Evolutionary conservation across 2,329 filamentous ascomycete genomes (phyloP).

Genomic region (Fusarium drepaniforme): DNA sequence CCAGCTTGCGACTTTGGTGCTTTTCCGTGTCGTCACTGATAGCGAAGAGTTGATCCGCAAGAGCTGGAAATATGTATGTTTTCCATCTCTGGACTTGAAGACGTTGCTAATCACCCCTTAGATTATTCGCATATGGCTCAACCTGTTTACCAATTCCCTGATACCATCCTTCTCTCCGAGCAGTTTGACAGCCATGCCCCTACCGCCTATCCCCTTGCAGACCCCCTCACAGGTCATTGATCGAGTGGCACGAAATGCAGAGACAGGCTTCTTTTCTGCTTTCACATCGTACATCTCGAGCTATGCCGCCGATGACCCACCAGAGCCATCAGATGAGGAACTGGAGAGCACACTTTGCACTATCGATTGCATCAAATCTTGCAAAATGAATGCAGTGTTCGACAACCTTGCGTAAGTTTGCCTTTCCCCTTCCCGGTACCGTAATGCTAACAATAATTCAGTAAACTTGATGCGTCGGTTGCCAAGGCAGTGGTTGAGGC

Average conservation of each 20-base stretch:
- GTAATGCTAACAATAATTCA: constrained; percentile 32
- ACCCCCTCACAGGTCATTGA: constrained; percentile 94
- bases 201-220: constrained; percentile 89
- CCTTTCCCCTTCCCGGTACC: not conserved
- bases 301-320: constrained; percentile 97
- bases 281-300: constrained; percentile 98
- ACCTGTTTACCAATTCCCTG: constrained; percentile 95
- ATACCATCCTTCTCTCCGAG: constrained; percentile 82
- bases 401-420: constrained; percentile 80
- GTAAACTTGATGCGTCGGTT: constrained; percentile 52
- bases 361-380: constrained; percentile 93
- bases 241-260: constrained; percentile 80
- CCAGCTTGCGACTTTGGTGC: constrained; percentile 92
- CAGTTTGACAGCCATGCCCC: constrained; percentile 73
- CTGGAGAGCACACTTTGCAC: constrained; percentile 95
- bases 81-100: not conserved
- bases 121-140: constrained; percentile 92
- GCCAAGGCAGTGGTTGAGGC: constrained; percentile 67
- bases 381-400: constrained; percentile 85
- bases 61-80: constrained; percentile 82
- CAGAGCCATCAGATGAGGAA: constrained; percentile 96
- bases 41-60: constrained; percentile 82
- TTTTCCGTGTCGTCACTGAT: constrained; percentile 91
- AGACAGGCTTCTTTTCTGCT: constrained; percentile 90
- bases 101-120: constrained; percentile 54